These are phyloP conservation scores for Leptographium radiaticola DNA, from an alignment of 2,329 filamentous ascomycete genomes.

Conservation along the genomic window DNA sequence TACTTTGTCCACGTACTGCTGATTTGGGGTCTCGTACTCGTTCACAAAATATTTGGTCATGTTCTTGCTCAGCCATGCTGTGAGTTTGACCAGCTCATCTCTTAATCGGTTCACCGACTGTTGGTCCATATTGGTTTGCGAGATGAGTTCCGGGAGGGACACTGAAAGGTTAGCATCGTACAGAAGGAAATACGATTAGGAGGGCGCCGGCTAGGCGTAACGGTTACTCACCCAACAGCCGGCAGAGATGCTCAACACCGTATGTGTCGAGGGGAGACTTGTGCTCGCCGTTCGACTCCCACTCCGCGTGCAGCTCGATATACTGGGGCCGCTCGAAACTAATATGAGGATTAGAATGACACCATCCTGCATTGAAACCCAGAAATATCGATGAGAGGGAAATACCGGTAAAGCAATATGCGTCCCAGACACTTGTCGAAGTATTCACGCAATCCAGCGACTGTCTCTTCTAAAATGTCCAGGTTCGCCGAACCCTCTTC, in stretches of 20 bases:
- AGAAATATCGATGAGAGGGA: background rate
- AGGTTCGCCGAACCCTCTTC: conserved; percentile 54
- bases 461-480: conserved; percentile 81
- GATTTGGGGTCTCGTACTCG: conserved; percentile 59
- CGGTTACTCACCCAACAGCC: conserved; percentile 62
- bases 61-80: conserved; percentile 70
- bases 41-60: conserved; percentile 64
- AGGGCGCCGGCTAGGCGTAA: background rate
- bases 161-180: conserved; percentile 35
- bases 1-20: conserved; percentile 60
- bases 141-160: conserved; percentile 80
- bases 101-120: conserved; percentile 80
- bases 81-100: conserved; percentile 80
- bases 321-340: conserved; percentile 89
- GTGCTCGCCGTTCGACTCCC: conserved; percentile 41
- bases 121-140: conserved; percentile 95
- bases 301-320: conserved; percentile 59
- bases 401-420: conserved; percentile 68
- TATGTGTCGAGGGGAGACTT: conserved; percentile 71
- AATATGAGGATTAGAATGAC: background rate
- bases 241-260: conserved; percentile 80
- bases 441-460: conserved; percentile 78
- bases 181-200: background rate
- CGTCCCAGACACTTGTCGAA: conserved; percentile 84
- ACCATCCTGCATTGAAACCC: background rate